These are phyloP conservation scores for Butyriboletus loyo DNA, from an alignment of 768 basidiomycete species.

Conservation along the genomic window DNA sequence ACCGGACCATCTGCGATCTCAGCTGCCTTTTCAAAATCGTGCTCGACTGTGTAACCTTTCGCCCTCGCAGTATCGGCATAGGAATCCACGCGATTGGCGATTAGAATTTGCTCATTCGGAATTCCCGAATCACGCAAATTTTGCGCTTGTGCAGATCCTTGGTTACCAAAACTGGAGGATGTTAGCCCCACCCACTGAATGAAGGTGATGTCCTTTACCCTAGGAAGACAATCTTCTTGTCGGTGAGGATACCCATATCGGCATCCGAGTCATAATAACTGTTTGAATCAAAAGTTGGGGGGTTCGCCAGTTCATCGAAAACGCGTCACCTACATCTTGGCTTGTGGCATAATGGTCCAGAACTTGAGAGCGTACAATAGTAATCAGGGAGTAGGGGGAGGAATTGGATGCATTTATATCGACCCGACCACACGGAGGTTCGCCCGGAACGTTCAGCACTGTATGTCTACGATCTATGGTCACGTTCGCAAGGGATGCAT, in stretches of 20 bases:
- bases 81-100: conserved; percentile 55
- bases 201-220: conserved; percentile 37
- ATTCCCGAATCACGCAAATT: conserved; percentile 63
- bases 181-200: not conserved
- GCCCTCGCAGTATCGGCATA: conserved; percentile 57
- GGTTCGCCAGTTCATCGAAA: not conserved
- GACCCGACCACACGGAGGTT: not conserved
- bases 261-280: conserved; percentile 60
- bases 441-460: not conserved
- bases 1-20: conserved; percentile 50
- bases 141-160: conserved; percentile 65
- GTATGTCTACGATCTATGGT: not conserved
- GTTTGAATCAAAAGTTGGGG: not conserved
- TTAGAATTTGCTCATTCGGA: conserved; percentile 55
- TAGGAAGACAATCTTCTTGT: conserved; percentile 57
- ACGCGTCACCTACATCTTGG: conserved; percentile 49
- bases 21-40: conserved; percentile 55
- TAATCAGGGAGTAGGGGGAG: not conserved
- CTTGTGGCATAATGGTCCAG: conserved; percentile 30
- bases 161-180: conserved; percentile 53
- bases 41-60: conserved; percentile 56
- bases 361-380: not conserved
- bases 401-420: conserved; percentile 2
- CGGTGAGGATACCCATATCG: conserved; percentile 44
- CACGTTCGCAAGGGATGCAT: conserved; percentile 10